Evolutionary conservation across 257 asterid species (phyloP), one percentile per base, ranked within the genome.

Genomic region (Orobanche coerulescens): DNA sequence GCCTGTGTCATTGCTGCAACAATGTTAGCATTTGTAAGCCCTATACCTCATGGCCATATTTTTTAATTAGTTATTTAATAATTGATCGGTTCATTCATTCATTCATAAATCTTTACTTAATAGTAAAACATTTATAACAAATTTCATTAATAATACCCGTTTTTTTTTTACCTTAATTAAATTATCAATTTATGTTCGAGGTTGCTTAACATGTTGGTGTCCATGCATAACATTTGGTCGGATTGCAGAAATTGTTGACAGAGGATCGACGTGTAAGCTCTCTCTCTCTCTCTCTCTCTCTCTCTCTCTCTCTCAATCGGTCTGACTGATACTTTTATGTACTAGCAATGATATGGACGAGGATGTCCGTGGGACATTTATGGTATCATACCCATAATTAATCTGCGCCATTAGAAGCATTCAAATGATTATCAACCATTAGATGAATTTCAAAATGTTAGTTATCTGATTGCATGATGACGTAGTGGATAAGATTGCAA

Each of bases 221-320:
- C 94, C 94, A 5, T 84, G 94, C 69, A 46, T 84, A 0, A 67
- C 89, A n/a, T 84, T 84, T 58, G 94, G 94, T 36, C 89, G 80
- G 61, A 68, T 84, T 10, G 89, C 94, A 8, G 94, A 84, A 61
- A 78, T 84, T 37, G 78, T 78, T 0, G 90, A 84, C 58, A 65
- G 82, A 71, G 94, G 94, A 49, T 68, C 85, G 5, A 82, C 87
- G 3, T 74, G 94, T 84, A 75, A 73, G 80, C 33, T n/a, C n/a
- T n/a, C n/a, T n/a, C n/a, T n/a, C n/a, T n/a, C n/a, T n/a, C n/a
- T n/a, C n/a, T n/a, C n/a, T n/a, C n/a, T n/a, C n/a, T n/a, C n/a
- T n/a, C n/a, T n/a, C n/a, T n/a, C n/a, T n/a, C n/a, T n/a, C n/a
- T n/a, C n/a, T n/a, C n/a, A n/a, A n/a, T n/a, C n/a, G n/a, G n/a